Percentiles rank a stretch among this genome's conserved stretches.
These are phyloP conservation scores for Linanthus parryae DNA, from an alignment of 148 eudicot genomes.

Conservation along the genomic window DNA sequence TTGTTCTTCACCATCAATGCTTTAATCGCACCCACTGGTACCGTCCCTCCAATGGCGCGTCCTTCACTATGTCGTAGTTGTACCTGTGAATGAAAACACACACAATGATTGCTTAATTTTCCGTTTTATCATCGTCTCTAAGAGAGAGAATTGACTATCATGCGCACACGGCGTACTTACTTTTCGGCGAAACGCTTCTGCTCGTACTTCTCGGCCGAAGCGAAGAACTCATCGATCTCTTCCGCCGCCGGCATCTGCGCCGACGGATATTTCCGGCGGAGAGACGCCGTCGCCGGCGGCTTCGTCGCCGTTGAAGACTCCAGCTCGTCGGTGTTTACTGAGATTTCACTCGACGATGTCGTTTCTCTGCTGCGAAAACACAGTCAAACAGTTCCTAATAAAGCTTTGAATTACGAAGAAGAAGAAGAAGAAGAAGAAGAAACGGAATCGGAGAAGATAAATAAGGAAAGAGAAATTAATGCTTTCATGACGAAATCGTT, in stretches of 20 bases:
- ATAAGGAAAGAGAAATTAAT: no score
- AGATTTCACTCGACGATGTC: slow-evolving; percentile 15
- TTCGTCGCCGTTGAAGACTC: slow-evolving; percentile 4
- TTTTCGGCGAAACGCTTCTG: slow-evolving; percentile 38
- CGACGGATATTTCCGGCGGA: slow-evolving; percentile 12
- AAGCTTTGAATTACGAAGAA: no score
- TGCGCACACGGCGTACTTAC: slow-evolving; percentile 31
- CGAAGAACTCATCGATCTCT: slow-evolving; percentile 45
- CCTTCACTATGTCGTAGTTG: slow-evolving; percentile 40
- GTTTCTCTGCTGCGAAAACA: slow-evolving; percentile 23
- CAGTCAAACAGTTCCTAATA: no score
- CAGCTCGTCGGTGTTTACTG: slow-evolving; percentile 17
- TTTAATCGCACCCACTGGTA: slow-evolving; percentile 42
- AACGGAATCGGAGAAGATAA: neutral
- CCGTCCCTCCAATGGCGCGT: slow-evolving; percentile 38
- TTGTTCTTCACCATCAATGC: slow-evolving; percentile 14
- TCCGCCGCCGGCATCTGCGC: slow-evolving; percentile 24
- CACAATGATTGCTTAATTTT: neutral
- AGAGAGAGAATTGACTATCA: neutral
- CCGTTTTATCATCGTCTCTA: no score
- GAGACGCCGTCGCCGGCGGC: slow-evolving; percentile 7
- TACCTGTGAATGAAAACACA: slow-evolving; percentile 24
- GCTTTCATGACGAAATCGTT: no score
- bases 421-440: neutral
- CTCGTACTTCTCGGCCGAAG: slow-evolving; percentile 33